Base-by-base conservation (phyloP, 2,329 filamentous ascomycete species). In the Cytospora schulzeri region DNA sequence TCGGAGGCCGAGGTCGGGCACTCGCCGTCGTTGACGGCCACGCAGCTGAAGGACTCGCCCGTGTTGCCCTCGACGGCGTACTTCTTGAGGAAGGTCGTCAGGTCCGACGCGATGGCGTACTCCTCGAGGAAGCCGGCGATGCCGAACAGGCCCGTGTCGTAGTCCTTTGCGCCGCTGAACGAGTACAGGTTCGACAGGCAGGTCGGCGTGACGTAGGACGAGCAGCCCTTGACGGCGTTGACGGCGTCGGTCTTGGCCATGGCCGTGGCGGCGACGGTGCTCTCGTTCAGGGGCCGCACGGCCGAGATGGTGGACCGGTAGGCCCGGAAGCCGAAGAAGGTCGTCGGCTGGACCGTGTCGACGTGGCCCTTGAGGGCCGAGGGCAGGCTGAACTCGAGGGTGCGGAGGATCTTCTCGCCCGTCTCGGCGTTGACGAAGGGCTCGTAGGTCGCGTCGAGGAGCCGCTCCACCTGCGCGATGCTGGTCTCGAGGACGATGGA, bases 121-220 rank as follows among this genome's bases (percentile, higher is more conserved):
- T 66, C 24, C 55, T 66, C 65, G 41, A 66, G 65, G 62, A 66
- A 66, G 35, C 65, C 65, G 3, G 54, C 65, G 22, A 66, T 33
- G 7, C 65, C 65, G 19, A 66, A 24, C n/a, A 62, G 48, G n/a
- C 62, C 65, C 11, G 57, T 45, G 48, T 9, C 54, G 65, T 66
- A 66, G n/a, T 64, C 75, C 63, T 79, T 74, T 1, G 75, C 70
- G 60, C 78, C 80, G 73, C 68, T 80, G 79, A 33, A 83, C 70
- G 70, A 81, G 75, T 83, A 83, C 57, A 82, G 71, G 67, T 77
- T 69, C 69, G 79, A 77, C 63, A 82, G 65, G 66, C 81, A 83
- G 4, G 73, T 66, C 2, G 80, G 80, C 28, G 76, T 78, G 62
- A 82, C 74, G 11, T 68, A 68, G 4, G 69, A 71, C 53, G 73